Evolutionary conservation across 345 rosid genomes (phyloP), one percentile per base, ranked within the genome.

Genomic region (Eucalyptus curtisii): DNA sequence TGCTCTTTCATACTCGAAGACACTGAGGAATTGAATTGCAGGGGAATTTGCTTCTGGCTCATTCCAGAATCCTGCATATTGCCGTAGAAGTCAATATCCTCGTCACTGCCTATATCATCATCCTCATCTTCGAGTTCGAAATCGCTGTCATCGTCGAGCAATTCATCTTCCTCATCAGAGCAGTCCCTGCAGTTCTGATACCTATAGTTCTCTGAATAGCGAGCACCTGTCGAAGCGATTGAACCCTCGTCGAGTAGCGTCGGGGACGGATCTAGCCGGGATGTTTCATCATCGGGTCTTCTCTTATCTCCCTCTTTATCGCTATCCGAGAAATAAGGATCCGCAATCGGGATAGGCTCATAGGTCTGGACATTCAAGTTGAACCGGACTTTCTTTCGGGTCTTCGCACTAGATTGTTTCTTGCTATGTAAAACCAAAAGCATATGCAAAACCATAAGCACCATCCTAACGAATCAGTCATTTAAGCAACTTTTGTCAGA

Each of bases 321-420:
- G 64, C 92, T 92, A 89, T 86, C 94, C 49, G 80, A 87, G 68
- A 80, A 85, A 82, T 64, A 64, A 47, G 86, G 81, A 49, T 80
- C 68, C 15, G 80, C 91, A 12, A 49, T 71, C 40, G 89, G 88
- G 89, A 93, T 71, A 16, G 96, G 99, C 89, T 97, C 99, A 82
- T 95, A 97, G 53, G 95, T 92, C 87, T 89, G 95, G 30, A 97
- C 96, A 92, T 96, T 95, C 93, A 96, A 93, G 91, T 97, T 92
- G 50, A 97, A 96, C 86, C 98, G 94, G n/a, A 96, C 99, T 92
- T 93, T 96, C 91, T 96, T 97, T 90, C 91, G 91, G 55, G 93
- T 89, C 91, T 92, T 92, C 85, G 86, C 82, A 59, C 87, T 89
- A 61, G 88, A 88, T 59, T 82, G 85, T 86, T 91, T 92, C 91